These are phyloP conservation scores for Sphagnurus paluster DNA, from an alignment of 1,284 basidiomycete species.

Conservation along the genomic window DNA sequence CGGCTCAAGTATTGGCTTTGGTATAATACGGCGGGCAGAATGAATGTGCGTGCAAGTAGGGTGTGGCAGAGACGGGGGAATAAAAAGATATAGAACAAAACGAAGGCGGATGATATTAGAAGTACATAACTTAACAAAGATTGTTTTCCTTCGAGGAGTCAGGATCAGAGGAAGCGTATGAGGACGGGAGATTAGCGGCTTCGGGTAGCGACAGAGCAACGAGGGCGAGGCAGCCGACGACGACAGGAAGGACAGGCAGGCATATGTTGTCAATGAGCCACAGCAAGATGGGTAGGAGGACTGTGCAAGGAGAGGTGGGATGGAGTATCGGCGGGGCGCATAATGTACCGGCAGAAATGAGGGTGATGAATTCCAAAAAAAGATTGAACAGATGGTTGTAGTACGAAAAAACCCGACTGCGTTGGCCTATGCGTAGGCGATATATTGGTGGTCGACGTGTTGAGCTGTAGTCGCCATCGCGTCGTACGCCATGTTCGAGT, in stretches of 20 bases:
- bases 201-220: slow-evolving; percentile 13
- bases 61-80: slow-evolving; percentile 4
- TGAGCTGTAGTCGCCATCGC: slow-evolving; percentile 8
- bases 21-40: slow-evolving; percentile 15
- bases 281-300: slow-evolving; percentile 2
- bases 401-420: not conserved
- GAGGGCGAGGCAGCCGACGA: not conserved
- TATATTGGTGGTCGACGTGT: slow-evolving; percentile 12
- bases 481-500: slow-evolving; percentile 11
- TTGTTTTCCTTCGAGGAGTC: not conserved
- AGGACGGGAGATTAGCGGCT: not conserved
- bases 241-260: too few relatives aligned
- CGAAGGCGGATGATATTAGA: slow-evolving; percentile 13
- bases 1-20: slow-evolving; percentile 15
- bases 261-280: not conserved
- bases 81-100: slow-evolving; percentile 9
- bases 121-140: slow-evolving; percentile 18
- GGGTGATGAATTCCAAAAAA: slow-evolving; percentile 7
- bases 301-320: not conserved
- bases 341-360: slow-evolving; percentile 1
- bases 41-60: slow-evolving; percentile 15
- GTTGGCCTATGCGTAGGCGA: slow-evolving; percentile 10
- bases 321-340: not conserved
- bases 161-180: not conserved
- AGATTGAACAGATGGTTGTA: slow-evolving; percentile 1